These are phyloP conservation scores for Pisolithus albus DNA, from an alignment of 768 basidiomycete genomes.

Conservation along the genomic window DNA sequence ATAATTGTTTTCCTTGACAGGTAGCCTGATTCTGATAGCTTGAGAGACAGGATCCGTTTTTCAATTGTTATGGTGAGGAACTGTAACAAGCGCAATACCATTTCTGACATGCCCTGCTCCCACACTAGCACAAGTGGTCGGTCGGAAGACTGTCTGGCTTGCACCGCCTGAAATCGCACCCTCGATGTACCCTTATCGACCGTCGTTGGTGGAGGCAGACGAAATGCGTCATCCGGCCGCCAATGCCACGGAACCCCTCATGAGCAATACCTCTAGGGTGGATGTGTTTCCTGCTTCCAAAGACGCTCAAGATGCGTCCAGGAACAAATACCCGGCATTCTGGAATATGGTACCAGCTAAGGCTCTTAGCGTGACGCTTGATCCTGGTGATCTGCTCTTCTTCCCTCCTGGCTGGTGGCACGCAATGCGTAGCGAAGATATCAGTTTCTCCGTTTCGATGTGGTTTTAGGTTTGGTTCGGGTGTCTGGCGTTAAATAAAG, in stretches of 20 bases:
- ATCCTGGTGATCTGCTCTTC: conserved; percentile 81
- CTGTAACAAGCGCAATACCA: neutral
- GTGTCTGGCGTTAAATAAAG: neutral
- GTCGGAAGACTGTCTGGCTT: conserved; percentile 87
- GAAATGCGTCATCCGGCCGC: conserved; percentile 32
- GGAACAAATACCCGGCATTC: conserved; percentile 43
- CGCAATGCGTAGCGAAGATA: conserved; percentile 76
- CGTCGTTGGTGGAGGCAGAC: conserved; percentile 7
- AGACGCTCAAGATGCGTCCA: conserved; percentile 14
- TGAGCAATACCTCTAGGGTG: conserved; percentile 76
- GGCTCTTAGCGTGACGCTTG: conserved; percentile 57
- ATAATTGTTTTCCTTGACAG: conserved; percentile 27
- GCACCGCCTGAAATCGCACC: conserved; percentile 58
- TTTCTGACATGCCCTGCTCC: conserved; percentile 3
- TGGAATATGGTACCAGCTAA: conserved; percentile 47
- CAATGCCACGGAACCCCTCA: conserved; percentile 37
- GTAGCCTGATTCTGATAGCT: conserved; percentile 5
- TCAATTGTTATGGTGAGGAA: conserved; percentile 76
- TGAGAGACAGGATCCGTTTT: conserved; percentile 75
- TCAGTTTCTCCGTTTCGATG: conserved; percentile 84
- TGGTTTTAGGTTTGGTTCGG: conserved; percentile 60
- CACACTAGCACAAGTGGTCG: conserved; percentile 74
- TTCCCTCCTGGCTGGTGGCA: conserved; percentile 97
- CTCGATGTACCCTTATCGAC: conserved; percentile 54
- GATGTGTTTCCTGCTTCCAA: conserved; percentile 59